phyloP scores from a whole-genome alignment of 306 rosid species.

The Sicyos edulis region DNA sequence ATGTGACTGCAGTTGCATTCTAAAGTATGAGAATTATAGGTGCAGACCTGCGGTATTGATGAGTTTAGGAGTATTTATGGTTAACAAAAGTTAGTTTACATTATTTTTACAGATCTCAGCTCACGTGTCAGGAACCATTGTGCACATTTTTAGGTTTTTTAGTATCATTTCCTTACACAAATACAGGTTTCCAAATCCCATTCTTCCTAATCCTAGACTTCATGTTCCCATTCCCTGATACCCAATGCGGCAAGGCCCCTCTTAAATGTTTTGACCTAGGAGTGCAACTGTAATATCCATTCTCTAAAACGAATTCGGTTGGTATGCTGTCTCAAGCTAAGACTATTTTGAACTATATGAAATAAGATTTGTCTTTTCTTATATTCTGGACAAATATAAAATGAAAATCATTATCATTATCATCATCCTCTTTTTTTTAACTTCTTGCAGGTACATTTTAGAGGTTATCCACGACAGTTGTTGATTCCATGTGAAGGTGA shows the following conservation, averaged over 20 bases:
- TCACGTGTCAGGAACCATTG: neutral
- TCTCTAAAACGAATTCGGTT: constrained; percentile 3
- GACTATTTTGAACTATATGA: neutral
- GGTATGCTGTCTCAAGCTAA: neutral
- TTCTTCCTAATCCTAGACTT: neutral
- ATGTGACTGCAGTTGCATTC: neutral
- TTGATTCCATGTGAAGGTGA: constrained; percentile 90
- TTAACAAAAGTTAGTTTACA: neutral
- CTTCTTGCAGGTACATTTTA: constrained; percentile 45
- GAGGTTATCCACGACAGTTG: constrained; percentile 74
- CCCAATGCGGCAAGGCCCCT: neutral
- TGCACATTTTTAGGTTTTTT: neutral
- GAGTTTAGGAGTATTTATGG: neutral
- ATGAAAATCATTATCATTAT: constrained; percentile 2
- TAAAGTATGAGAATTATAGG: neutral
- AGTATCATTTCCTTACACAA: neutral
- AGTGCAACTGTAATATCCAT: neutral
- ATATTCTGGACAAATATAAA: constrained; percentile 6
- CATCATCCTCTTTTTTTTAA: neutral
- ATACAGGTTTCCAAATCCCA: neutral
- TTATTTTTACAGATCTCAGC: neutral
- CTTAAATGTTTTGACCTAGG: neutral
- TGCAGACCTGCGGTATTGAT: neutral
- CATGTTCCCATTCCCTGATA: neutral
- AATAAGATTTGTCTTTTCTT: neutral